Conservation (phyloP, 2,329 filamentous ascomycete species). For the Trichoderma hamatum region DNA sequence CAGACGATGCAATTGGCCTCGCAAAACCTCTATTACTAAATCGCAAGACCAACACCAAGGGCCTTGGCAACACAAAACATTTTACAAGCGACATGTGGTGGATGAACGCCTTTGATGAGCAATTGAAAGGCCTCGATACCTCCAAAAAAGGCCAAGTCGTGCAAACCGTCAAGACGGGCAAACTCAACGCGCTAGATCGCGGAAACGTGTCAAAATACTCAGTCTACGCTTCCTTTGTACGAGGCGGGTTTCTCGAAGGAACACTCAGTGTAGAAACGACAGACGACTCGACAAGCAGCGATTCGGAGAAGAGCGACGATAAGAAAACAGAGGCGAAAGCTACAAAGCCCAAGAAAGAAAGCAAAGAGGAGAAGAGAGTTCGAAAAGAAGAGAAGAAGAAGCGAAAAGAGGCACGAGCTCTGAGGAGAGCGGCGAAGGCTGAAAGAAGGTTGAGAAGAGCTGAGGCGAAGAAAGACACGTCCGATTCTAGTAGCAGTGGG, state of each 20-base stretch:
- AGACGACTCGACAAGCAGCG: constrained; percentile 35
- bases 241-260: constrained; percentile 75
- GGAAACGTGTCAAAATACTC: constrained; percentile 60
- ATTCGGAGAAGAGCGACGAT: constrained; percentile 35
- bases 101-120: constrained; percentile 91
- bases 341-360: constrained; percentile 36
- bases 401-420: constrained; percentile 36
- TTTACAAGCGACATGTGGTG: constrained; percentile 87
- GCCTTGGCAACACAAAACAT: constrained; percentile 75
- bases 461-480: constrained; percentile 34
- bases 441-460: constrained; percentile 36
- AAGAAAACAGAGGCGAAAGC: constrained; percentile 33
- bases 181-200: constrained; percentile 59
- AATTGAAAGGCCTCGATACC: constrained; percentile 77
- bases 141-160: constrained; percentile 58
- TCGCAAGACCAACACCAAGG: constrained; percentile 78
- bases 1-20: constrained; percentile 72
- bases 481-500: constrained; percentile 36
- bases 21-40: constrained; percentile 80
- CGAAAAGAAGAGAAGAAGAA: constrained; percentile 34
- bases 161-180: constrained; percentile 58
- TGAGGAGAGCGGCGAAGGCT: constrained; percentile 25
- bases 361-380: constrained; percentile 27
- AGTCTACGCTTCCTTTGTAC: constrained; percentile 83
- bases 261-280: constrained; percentile 54